phyloP scores from a whole-genome alignment of 768 basidiomycete species.

The Pleurotus ostreatus region DNA sequence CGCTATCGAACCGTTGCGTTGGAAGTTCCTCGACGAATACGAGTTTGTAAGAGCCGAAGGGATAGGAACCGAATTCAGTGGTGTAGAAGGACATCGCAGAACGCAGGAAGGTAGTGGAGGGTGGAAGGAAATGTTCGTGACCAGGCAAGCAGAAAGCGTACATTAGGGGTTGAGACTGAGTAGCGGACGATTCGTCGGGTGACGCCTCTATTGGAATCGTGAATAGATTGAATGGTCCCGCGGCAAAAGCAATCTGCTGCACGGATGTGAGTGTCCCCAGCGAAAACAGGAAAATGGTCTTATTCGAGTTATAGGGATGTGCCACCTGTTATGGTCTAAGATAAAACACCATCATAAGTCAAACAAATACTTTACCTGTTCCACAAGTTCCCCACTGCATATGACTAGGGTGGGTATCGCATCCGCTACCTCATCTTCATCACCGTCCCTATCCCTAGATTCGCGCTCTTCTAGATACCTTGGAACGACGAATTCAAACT shows the following conservation, averaged over 20 bases:
- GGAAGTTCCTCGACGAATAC: slow-evolving; percentile 92
- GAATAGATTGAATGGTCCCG: slow-evolving; percentile 86
- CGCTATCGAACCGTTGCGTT: slow-evolving; percentile 76
- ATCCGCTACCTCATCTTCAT: slow-evolving; percentile 52
- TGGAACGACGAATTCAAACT: slow-evolving; percentile 94
- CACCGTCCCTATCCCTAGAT: slow-evolving; percentile 38
- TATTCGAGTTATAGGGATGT: slow-evolving; percentile 90
- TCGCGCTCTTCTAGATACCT: slow-evolving; percentile 69
- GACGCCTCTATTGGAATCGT: slow-evolving; percentile 60
- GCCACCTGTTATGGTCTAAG: slow-evolving; percentile 53
- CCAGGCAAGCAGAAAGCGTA: slow-evolving; percentile 94
- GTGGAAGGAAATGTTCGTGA: slow-evolving; percentile 64
- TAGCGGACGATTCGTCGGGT: slow-evolving; percentile 52
- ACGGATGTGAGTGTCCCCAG: slow-evolving; percentile 85
- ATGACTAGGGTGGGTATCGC: slow-evolving; percentile 81
- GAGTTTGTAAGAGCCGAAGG: slow-evolving; percentile 90
- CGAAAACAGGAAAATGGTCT: slow-evolving; percentile 91
- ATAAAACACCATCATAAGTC: slow-evolving; percentile 6
- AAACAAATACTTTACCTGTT: slow-evolving; percentile 57
- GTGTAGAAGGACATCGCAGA: slow-evolving; percentile 91
- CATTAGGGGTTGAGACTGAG: slow-evolving; percentile 68
- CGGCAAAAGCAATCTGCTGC: slow-evolving; percentile 96
- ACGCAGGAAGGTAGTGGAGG: slow-evolving; percentile 74
- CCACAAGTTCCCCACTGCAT: slow-evolving; percentile 91
- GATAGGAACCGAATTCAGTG: slow-evolving; percentile 92